Evolutionary conservation across 2,329 filamentous ascomycete species (phyloP), one percentile per base, ranked within the genome.

Genomic region (Rutstroemia sp.): DNA sequence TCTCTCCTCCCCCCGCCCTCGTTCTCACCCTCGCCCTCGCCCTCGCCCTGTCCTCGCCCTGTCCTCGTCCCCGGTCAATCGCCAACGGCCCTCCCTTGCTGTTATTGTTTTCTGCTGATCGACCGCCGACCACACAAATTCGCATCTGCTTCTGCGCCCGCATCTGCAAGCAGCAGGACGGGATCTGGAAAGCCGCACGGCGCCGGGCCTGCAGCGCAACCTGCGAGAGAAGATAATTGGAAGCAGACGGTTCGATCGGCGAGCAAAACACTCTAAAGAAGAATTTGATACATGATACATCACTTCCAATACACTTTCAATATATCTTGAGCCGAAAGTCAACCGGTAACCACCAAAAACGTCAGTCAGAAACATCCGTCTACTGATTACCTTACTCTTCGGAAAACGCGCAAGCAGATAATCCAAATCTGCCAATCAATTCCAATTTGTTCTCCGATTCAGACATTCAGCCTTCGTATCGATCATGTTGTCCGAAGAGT

Each of bases 401-500:
- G 39, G 19, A 42, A 17, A 42, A 42, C 39, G n/a, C 39, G 16
- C 39, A 34, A 34, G 30, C 39, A 42, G 19, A 42, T 42, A 42
- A 19, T 42, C 39, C 39, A 9, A 47, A 25, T 21, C 16, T 2
- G 21, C 19, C 45, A n/a, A 25, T 16, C 19, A 16, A 25, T 47
- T 14, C 2, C n/a, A 21, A 4, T 47, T 23, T 12, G 27, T 25
- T 47, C 14, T 23, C 23, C 5, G 6, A 9, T 39, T 17, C 12
- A 10, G 9, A 17, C 17, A 45, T 23, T 25, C 44, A 6, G 16
- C 3, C 16, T 8, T 14, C 16, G 14, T 10, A 12, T 12, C n/a
- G 39, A 56, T 47, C 53, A 85, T 85, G 82, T 67, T 84, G 53
- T 77, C 79, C 21, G 82, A 86, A 67, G 76, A 78, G 58, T 82